These are phyloP conservation scores for Claviceps sp. DNA, from an alignment of 2,329 filamentous ascomycete species.

Conservation along the genomic window DNA sequence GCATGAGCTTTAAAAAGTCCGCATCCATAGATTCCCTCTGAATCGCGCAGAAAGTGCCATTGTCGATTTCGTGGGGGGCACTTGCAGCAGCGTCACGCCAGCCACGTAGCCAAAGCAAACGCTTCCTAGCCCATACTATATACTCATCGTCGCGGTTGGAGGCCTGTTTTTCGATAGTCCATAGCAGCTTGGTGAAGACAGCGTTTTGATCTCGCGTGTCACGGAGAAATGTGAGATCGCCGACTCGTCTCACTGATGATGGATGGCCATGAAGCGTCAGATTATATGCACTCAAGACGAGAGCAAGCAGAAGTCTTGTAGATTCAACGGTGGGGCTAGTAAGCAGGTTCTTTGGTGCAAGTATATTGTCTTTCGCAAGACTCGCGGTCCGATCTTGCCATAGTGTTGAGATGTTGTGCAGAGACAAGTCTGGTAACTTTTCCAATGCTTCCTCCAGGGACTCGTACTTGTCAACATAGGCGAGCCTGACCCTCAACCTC, in stretches of 20 bases:
- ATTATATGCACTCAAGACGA: slow-evolving; percentile 48
- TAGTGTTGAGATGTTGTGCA: slow-evolving; percentile 11
- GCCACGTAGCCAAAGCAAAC: slow-evolving; percentile 59
- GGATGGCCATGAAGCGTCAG: slow-evolving; percentile 36
- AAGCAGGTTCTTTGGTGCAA: slow-evolving; percentile 48
- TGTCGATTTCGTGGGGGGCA: slow-evolving; percentile 28
- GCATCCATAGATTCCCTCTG: slow-evolving; percentile 49
- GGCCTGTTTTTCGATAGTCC: slow-evolving; percentile 32
- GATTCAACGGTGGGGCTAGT: slow-evolving; percentile 45
- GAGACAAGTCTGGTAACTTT: slow-evolving; percentile 27
- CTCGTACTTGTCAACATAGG: slow-evolving; percentile 43
- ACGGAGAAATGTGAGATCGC: slow-evolving; percentile 50
- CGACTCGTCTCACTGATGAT: slow-evolving; percentile 38
- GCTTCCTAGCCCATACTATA: slow-evolving; percentile 48
- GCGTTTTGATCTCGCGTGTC: slow-evolving; percentile 51
- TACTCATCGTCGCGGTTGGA: slow-evolving; percentile 48
- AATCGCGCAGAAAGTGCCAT: slow-evolving; percentile 51
- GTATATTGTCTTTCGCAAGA: slow-evolving; percentile 30
- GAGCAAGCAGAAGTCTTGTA: slow-evolving; percentile 45
- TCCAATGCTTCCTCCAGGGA: slow-evolving; percentile 35
- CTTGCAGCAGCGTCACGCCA: slow-evolving; percentile 44
- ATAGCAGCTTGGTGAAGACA: slow-evolving; percentile 46
- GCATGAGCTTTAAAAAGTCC: slow-evolving; percentile 55
- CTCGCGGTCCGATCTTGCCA: slow-evolving; percentile 14
- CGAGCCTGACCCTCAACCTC: slow-evolving; percentile 42